phyloP scores from a whole-genome alignment of 192 early-diverging fungal species.

The Coemansia sp. region DNA sequence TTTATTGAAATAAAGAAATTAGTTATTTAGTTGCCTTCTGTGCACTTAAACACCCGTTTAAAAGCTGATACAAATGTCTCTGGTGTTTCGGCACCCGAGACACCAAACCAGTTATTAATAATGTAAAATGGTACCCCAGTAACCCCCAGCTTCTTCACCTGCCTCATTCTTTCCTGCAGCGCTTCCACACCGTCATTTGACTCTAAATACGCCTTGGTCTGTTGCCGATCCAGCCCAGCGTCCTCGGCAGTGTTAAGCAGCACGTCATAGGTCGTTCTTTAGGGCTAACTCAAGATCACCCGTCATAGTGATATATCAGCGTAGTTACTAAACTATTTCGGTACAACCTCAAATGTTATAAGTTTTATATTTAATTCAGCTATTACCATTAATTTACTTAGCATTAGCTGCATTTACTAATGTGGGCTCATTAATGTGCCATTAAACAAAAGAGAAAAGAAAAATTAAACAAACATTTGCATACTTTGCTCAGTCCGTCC shows the following conservation, averaged over 20 bases:
- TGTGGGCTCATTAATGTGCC: no score
- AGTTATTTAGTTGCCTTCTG: not conserved
- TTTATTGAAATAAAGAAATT: not conserved
- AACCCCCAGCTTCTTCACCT: slow-evolving; percentile 51
- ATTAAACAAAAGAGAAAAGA: no score
- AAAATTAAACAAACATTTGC: no score
- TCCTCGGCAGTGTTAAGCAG: slow-evolving; percentile 59
- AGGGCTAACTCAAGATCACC: no score
- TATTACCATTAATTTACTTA: no score
- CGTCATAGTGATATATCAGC: no score
- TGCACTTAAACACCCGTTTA: slow-evolving; percentile 33
- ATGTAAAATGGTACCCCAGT: slow-evolving; percentile 72
- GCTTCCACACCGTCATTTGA: slow-evolving; percentile 59
- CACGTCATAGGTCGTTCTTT: slow-evolving; percentile 22
- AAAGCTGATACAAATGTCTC: slow-evolving; percentile 62
- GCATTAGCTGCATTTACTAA: no score
- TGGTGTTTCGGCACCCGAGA: slow-evolving; percentile 71
- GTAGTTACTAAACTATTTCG: no score
- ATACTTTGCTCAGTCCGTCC: slow-evolving; percentile 9
- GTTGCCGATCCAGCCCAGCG: slow-evolving; percentile 59
- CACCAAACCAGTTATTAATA: slow-evolving; percentile 60
- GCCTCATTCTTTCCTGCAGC: slow-evolving; percentile 52
- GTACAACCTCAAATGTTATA: no score
- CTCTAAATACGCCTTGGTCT: slow-evolving; percentile 56
- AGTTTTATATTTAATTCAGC: no score